These are phyloP conservation scores for Sporothrix pseudoabietina DNA, from an alignment of 2,329 filamentous ascomycete genomes.

Conservation along the genomic window DNA sequence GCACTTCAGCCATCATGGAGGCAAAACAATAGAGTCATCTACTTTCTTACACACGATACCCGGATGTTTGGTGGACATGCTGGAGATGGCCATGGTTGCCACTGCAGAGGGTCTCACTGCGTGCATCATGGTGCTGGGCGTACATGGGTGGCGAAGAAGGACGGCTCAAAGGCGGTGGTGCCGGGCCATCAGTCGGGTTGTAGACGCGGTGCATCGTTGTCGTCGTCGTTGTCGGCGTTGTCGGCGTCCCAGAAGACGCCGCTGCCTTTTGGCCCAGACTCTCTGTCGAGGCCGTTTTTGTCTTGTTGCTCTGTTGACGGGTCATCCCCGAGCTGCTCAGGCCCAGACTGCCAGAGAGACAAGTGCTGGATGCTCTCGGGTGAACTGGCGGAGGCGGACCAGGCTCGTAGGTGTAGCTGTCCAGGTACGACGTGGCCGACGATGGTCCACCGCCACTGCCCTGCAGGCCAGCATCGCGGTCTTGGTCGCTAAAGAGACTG, in stretches of 20 bases:
- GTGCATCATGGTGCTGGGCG: neutral
- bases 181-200: conserved; percentile 12
- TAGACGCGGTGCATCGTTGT: conserved; percentile 16
- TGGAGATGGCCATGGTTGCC: neutral
- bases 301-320: conserved; percentile 19
- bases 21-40: neutral
- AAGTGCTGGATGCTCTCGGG: neutral
- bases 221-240: neutral
- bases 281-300: neutral
- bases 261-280: neutral
- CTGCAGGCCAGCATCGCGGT: conserved; percentile 24
- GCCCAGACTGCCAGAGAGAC: neutral
- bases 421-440: conserved; percentile 16
- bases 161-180: neutral
- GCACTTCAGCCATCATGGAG: neutral
- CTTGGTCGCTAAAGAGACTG: conserved; percentile 29
- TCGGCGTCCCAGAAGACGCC: neutral
- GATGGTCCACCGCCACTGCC: conserved; percentile 6
- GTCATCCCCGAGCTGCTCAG: neutral
- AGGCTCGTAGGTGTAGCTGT: conserved; percentile 28
- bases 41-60: neutral
- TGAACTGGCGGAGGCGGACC: neutral
- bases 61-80: neutral
- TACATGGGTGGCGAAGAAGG: conserved; percentile 8
- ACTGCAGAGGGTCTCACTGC: neutral